phyloP scores from a whole-genome alignment of 805 yeast genomes.

The Zygosaccharomyces bisporus region DNA sequence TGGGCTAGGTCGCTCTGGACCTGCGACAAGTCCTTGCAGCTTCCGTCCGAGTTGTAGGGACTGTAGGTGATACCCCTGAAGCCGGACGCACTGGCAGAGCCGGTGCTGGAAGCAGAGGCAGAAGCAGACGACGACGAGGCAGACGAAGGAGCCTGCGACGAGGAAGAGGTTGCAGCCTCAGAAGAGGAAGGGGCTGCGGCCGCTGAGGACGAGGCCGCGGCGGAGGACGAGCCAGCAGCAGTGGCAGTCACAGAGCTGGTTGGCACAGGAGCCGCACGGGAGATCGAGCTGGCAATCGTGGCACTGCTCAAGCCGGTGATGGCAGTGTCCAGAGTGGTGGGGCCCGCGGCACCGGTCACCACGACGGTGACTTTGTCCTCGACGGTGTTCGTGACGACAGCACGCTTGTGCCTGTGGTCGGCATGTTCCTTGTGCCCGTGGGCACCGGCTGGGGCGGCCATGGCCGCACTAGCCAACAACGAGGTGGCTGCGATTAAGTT shows the following conservation, averaged over 20 bases:
- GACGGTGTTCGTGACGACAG: constrained; percentile 48
- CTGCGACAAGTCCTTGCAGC: constrained; percentile 58
- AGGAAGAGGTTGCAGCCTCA: constrained; percentile 35
- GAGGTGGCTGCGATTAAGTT: constrained; percentile 46
- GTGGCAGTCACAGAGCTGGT: constrained; percentile 33
- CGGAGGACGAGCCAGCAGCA: constrained; percentile 14
- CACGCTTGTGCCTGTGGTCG: constrained; percentile 47
- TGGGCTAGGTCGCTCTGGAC: constrained; percentile 57
- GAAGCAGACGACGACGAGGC: too few relatives aligned
- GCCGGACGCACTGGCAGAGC: constrained; percentile 39
- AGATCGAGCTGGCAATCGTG: constrained; percentile 31
- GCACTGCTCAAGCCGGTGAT: constrained; percentile 27
- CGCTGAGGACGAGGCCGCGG: constrained; percentile 20
- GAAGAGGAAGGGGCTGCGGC: constrained; percentile 26
- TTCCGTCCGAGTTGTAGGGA: constrained; percentile 67
- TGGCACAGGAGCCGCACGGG: constrained; percentile 30
- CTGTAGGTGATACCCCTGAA: constrained; percentile 78
- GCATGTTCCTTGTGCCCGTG: constrained; percentile 57
- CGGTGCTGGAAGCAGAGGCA: constrained; percentile 33
- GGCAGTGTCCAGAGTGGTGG: constrained; percentile 26
- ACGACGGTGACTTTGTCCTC: constrained; percentile 42
- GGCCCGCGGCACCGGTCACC: constrained; percentile 28
- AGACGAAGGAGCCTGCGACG: constrained; percentile 34
- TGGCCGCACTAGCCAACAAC: constrained; percentile 43
- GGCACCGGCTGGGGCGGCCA: constrained; percentile 54